These are phyloP conservation scores for Lasiodiplodia sp. DNA, from an alignment of 2,329 filamentous ascomycete species.

Conservation along the genomic window DNA sequence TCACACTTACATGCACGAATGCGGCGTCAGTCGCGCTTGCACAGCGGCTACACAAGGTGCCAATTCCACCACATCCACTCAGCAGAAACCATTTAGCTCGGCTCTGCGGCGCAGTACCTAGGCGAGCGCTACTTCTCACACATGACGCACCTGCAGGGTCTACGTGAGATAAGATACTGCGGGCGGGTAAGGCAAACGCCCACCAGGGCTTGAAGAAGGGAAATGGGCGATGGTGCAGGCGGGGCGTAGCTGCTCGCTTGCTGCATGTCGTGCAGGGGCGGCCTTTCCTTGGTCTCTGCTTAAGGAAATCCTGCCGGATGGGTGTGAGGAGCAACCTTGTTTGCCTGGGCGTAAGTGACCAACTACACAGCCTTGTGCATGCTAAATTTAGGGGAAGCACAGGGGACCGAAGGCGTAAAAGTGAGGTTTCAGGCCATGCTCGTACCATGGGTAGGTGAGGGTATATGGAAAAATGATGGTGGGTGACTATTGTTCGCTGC, in stretches of 20 bases:
- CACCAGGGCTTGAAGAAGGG: not conserved
- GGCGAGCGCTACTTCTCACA: not conserved
- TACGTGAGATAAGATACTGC: no score
- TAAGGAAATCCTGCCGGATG: not conserved
- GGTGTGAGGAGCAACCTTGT: not conserved
- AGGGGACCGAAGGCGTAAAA: not conserved
- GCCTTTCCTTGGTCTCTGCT: not conserved
- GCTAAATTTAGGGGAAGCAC: not conserved
- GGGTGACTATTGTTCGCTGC: not conserved
- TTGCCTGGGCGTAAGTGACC: not conserved
- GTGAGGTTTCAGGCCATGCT: constrained; percentile 11
- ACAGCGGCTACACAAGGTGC: not conserved
- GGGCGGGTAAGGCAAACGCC: not conserved
- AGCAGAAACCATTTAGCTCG: not conserved
- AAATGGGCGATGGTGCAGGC: not conserved
- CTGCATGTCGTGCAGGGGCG: not conserved
- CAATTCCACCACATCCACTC: not conserved
- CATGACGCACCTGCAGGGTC: not conserved
- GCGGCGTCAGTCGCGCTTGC: not conserved
- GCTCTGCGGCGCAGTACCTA: constrained; percentile 18
- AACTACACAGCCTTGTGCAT: not conserved
- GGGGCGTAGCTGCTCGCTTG: not conserved
- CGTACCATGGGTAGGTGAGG: not conserved
- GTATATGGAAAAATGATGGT: not conserved
- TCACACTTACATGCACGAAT: not conserved